phyloP scores from a whole-genome alignment of 2,329 filamentous ascomycete genomes.

The Passalora sequoiae region DNA sequence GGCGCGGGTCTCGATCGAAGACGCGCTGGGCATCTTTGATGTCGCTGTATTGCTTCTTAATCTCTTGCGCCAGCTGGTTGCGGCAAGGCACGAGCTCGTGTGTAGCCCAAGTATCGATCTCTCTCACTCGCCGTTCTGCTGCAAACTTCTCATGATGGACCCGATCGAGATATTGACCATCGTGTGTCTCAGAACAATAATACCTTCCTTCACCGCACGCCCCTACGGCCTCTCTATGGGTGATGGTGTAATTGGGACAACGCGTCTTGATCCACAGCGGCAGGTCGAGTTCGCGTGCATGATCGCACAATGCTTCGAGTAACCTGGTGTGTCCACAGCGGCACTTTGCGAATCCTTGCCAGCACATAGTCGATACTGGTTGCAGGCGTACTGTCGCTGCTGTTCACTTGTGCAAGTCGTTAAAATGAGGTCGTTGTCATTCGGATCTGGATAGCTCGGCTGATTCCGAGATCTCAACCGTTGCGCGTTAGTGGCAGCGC shows the following conservation, averaged over 20 bases:
- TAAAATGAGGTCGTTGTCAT: too few species aligned
- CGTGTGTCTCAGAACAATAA: slow-evolving; percentile 15
- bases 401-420: too few species aligned
- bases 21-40: neutral
- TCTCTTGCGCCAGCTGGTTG: neutral
- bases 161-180: slow-evolving; percentile 13
- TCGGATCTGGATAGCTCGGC: too few species aligned
- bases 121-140: neutral
- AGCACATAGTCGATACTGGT: slow-evolving; percentile 30
- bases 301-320: slow-evolving; percentile 13
- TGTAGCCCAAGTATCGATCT: neutral
- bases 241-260: slow-evolving; percentile 17
- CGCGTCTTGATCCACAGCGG: slow-evolving; percentile 17
- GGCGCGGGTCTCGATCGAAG: neutral
- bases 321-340: slow-evolving; percentile 25
- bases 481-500: too few species aligned
- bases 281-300: slow-evolving; percentile 16
- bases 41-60: neutral
- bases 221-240: neutral
- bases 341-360: slow-evolving; percentile 20
- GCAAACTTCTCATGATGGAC: slow-evolving; percentile 6
- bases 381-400: too few species aligned
- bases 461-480: too few species aligned
- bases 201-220: slow-evolving; percentile 16
- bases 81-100: neutral